Percentiles rank a stretch among this genome's conserved stretches.
Conservation (phyloP, 305 asterid genomes). For the Fraxinus sp. region DNA sequence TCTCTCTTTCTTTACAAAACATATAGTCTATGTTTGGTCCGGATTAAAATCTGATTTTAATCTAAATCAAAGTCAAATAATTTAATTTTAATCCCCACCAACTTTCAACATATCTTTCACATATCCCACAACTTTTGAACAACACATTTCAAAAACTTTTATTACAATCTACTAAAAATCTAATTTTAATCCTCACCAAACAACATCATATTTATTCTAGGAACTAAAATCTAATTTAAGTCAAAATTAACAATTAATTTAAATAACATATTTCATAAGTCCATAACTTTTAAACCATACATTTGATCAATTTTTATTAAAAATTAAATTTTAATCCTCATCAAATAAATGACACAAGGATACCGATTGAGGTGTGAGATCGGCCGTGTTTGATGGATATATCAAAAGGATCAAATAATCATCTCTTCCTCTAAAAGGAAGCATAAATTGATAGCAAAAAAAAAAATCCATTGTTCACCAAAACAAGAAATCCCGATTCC, state of each 20-base stretch:
- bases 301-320: no score
- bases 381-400: background rate
- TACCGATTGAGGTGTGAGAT: background rate
- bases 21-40: no score
- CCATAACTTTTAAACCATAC: background rate
- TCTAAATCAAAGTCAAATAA: no score
- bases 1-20: background rate
- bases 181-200: no score
- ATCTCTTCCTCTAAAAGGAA: background rate
- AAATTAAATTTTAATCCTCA: background rate
- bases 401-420: background rate
- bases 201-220: background rate
- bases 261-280: no score
- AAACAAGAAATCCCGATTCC: slow-evolving; percentile 18
- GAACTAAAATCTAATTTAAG: background rate
- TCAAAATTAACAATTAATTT: no score
- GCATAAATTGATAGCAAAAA: background rate
- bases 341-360: background rate
- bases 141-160: no score
- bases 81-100: no score
- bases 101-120: no score
- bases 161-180: no score
- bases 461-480: slow-evolving; percentile 13
- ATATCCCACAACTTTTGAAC: no score
- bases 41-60: no score